phyloP scores from a whole-genome alignment of 2,329 filamentous ascomycete species.

The Lecanoromycetidae sp. region DNA sequence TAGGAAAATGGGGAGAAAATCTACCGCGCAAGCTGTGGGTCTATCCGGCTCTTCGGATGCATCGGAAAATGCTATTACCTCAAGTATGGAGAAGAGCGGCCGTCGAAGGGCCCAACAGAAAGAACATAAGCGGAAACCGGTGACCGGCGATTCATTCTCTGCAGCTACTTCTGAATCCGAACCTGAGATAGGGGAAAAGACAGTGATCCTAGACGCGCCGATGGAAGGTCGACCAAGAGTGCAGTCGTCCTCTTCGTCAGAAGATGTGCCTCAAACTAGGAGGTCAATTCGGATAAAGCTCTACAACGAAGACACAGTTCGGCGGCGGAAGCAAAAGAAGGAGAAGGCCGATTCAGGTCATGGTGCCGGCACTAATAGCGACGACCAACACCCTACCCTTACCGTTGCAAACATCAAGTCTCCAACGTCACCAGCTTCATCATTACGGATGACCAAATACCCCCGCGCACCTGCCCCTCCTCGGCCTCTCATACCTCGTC shows the following conservation, averaged over 20 bases:
- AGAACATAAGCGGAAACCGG: neutral
- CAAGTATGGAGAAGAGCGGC: neutral
- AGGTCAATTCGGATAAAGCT: conserved; percentile 86
- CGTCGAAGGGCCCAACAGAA: conserved; percentile 5
- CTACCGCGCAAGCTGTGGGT: conserved; percentile 18
- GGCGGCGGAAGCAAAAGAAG: conserved; percentile 60
- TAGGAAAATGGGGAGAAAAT: conserved; percentile 11
- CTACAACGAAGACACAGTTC: conserved; percentile 63
- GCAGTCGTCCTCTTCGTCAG: conserved; percentile 30
- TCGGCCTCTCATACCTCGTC: conserved; percentile 73
- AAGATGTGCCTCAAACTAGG: conserved; percentile 56
- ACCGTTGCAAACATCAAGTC: conserved; percentile 79
- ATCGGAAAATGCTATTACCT: neutral
- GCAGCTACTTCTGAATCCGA: conserved; percentile 47
- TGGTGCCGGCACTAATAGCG: conserved; percentile 23
- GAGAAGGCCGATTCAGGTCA: conserved; percentile 34
- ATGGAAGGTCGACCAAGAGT: conserved; percentile 6
- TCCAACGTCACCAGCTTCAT: conserved; percentile 67
- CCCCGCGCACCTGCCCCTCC: conserved; percentile 82
- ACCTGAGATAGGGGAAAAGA: conserved; percentile 25
- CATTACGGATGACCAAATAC: conserved; percentile 66
- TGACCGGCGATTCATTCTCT: conserved; percentile 30
- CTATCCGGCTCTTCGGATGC: conserved; percentile 15
- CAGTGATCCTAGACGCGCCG: conserved; percentile 18
- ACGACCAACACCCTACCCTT: conserved; percentile 38